Conservation (phyloP, 2,329 filamentous ascomycete genomes). For the Aspergillus thermomutatus region DNA sequence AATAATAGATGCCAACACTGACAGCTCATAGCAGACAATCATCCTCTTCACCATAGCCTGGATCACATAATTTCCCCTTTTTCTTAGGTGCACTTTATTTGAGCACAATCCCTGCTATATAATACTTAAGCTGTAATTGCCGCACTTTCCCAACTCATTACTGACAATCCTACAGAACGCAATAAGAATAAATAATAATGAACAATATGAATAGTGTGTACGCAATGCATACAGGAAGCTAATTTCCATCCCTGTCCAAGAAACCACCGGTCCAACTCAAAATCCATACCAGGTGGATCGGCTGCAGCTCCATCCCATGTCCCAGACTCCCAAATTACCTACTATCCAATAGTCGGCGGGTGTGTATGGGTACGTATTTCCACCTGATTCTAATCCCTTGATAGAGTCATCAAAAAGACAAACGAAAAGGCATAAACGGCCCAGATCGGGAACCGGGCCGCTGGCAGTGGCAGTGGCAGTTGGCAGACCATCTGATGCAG, state of each 20-base stretch:
- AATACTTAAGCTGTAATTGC: background rate
- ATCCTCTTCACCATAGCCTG: no score
- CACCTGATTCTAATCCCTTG: background rate
- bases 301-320: background rate
- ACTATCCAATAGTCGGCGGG: background rate
- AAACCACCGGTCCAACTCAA: slow-evolving; percentile 11
- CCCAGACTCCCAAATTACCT: slow-evolving; percentile 2
- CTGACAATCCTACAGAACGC: background rate
- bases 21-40: no score
- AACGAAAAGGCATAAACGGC: background rate
- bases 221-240: background rate
- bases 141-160: background rate
- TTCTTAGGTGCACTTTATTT: no score
- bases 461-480: background rate
- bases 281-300: slow-evolving; percentile 6
- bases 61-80: no score
- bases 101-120: background rate
- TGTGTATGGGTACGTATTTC: background rate
- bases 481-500: background rate
- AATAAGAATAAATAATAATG: slow-evolving; percentile 1
- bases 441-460: slow-evolving; percentile 5
- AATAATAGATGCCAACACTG: no score
- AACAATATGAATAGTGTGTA: background rate
- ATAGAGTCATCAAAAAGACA: background rate
- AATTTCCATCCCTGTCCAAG: background rate